Evolutionary conservation across 148 eudicot species (phyloP).

Genomic region (Rhododendron henanense): DNA sequence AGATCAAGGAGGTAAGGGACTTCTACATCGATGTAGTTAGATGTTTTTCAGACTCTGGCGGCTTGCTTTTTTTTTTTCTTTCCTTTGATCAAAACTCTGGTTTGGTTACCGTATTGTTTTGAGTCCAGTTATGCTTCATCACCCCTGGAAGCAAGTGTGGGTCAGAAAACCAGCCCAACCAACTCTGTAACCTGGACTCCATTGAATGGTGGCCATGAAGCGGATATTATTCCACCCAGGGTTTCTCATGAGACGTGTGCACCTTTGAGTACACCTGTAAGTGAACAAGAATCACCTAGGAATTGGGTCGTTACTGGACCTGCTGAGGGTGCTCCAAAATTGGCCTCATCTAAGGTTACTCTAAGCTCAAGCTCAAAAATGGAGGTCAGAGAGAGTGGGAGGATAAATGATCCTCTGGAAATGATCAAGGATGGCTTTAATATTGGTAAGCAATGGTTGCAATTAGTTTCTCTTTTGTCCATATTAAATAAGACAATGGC

Average conservation of each 20-base stretch:
- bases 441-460: constrained; percentile 26
- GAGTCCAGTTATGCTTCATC: constrained; percentile 33
- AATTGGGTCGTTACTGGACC: constrained; percentile 25
- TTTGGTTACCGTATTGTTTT: constrained; percentile 13
- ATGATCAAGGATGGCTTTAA: constrained; percentile 18
- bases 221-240: constrained; percentile 17
- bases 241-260: constrained; percentile 25
- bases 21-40: constrained; percentile 4
- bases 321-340: constrained; percentile 15
- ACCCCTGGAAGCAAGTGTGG: constrained; percentile 20
- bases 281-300: constrained; percentile 25
- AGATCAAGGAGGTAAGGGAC: constrained; percentile 53
- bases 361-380: constrained; percentile 25
- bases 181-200: constrained; percentile 14
- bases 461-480: background rate
- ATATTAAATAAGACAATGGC: constrained; percentile 7
- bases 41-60: background rate
- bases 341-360: constrained; percentile 12
- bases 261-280: constrained; percentile 14
- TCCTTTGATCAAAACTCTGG: background rate
- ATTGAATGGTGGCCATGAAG: constrained; percentile 24
- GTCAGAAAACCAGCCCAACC: constrained; percentile 16
- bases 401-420: constrained; percentile 22
- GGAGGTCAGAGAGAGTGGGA: constrained; percentile 24
- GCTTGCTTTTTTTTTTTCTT: background rate